Evolutionary conservation across 495 filamentous ascomycete genomes (phyloP), one percentile per base, ranked within the genome.

Genomic region (Corynascus novoguineensis): DNA sequence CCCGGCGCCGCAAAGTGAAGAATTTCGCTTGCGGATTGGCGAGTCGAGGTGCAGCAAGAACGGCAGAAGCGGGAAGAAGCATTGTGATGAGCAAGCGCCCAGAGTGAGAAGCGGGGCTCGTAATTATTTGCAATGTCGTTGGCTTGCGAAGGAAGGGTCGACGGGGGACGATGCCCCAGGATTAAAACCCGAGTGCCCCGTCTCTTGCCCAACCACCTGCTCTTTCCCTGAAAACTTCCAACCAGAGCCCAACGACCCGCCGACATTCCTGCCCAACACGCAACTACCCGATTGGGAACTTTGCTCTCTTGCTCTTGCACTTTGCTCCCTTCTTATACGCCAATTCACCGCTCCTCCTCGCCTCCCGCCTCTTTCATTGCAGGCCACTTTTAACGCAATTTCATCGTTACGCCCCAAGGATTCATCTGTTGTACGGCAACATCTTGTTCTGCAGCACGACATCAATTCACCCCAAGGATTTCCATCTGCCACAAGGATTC

Each of bases 161-260:
- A 53, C 17, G 24, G 22, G 53, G 44, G 40, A 55, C n/a, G n/a
- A 53, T 11, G n/a, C 28, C 31, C 57, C 59, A 57, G 71, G 54
- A 69, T 73, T 78, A 78, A 78, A 76, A 76, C 69, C 73, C 64
- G 64, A 70, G 64, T 66, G 67, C 69, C 70, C 74, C 73, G 71
- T 73, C 73, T 70, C 47, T 68, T 73, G 74, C 75, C 75, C 74
- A 73, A 77, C 74, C 59, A 62, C 17, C 58, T 62, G 64, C 66
- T 69, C 31, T 64, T 65, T 69, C 68, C 64, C 71, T 54, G 42
- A 22, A 19, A 55, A 50, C 46, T 61, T 73, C 64, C 55, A 60
- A 56, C 50, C 61, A 64, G 66, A 73, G 74, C 76, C 76, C 74
- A 77, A 77, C 70, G 60, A 38, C 64, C 66, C 64, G 49, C 64